A percentile compares a stretch with the other conserved stretches of the same genome.
Conservation (phyloP, 1,284 basidiomycete species). For the Trametes pubescens region DNA sequence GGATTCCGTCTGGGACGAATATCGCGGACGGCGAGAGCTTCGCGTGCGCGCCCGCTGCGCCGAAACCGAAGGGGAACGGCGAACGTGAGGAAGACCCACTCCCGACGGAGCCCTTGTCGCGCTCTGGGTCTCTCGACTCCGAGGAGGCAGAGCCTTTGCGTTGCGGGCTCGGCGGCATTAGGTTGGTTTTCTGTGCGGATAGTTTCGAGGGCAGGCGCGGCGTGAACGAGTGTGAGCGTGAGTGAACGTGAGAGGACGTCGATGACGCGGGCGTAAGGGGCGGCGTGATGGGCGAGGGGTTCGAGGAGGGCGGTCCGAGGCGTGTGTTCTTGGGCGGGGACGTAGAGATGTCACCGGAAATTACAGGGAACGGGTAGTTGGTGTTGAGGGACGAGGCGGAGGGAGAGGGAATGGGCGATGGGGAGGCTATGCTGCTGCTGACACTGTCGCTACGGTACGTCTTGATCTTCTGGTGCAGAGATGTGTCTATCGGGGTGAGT, state of each 20-base stretch:
- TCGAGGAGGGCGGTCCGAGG: conserved; percentile 35
- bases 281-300: conserved; percentile 37
- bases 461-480: conserved; percentile 68
- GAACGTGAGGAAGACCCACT: conserved; percentile 38
- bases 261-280: conserved; percentile 37
- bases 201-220: conserved; percentile 76
- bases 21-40: conserved; percentile 30
- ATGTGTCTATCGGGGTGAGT: conserved; percentile 51
- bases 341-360: conserved; percentile 37
- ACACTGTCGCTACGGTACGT: conserved; percentile 52
- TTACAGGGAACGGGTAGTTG: conserved; percentile 57
- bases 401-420: conserved; percentile 44
- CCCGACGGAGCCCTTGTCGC: conserved; percentile 34
- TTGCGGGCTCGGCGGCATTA: conserved; percentile 55
- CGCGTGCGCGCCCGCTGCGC: conserved; percentile 27
- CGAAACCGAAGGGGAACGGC: conserved; percentile 47
- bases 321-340: conserved; percentile 40
- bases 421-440: conserved; percentile 40
- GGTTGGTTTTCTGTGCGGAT: conserved; percentile 54
- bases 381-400: conserved; percentile 36
- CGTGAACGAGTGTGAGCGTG: conserved; percentile 72
- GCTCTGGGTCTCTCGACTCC: conserved; percentile 46
- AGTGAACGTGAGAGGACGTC: conserved; percentile 52
- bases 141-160: conserved; percentile 60
- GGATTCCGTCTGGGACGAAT: conserved; percentile 30